phyloP scores from a whole-genome alignment of 257 asterid species.

The Sherardia arvensis region DNA sequence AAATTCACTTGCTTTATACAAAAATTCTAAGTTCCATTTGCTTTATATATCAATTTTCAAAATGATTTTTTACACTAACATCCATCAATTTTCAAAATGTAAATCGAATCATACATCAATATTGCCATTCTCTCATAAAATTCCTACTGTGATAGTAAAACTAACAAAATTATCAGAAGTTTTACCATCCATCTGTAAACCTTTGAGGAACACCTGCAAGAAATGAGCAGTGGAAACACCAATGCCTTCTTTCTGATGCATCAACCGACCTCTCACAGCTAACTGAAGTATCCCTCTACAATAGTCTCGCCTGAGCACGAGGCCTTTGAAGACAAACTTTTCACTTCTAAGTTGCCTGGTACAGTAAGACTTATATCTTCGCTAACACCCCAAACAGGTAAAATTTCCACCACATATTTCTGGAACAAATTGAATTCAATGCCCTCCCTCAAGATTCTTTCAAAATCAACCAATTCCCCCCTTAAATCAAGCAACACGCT shows the following conservation, averaged over 20 bases:
- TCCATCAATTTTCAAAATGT: neutral
- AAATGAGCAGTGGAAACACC: neutral
- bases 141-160: neutral
- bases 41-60: no score
- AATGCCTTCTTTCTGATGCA: neutral
- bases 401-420: slow-evolving; percentile 65
- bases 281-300: slow-evolving; percentile 58
- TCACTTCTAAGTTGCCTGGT: slow-evolving; percentile 26
- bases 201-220: neutral
- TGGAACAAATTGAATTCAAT: slow-evolving; percentile 50
- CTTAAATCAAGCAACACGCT: slow-evolving; percentile 64
- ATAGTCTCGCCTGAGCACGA: slow-evolving; percentile 35
- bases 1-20: neutral
- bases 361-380: slow-evolving; percentile 12
- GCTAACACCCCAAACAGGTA: slow-evolving; percentile 49
- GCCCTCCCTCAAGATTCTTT: slow-evolving; percentile 57
- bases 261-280: neutral
- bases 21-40: neutral
- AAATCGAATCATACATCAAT: no score
- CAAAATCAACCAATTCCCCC: slow-evolving; percentile 34
- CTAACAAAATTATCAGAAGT: neutral
- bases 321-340: slow-evolving; percentile 40
- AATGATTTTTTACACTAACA: neutral
- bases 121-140: neutral
- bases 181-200: neutral